These are phyloP conservation scores for Moesziomyces globuligerus DNA, from an alignment of 1,284 basidiomycete genomes.

Conservation along the genomic window DNA sequence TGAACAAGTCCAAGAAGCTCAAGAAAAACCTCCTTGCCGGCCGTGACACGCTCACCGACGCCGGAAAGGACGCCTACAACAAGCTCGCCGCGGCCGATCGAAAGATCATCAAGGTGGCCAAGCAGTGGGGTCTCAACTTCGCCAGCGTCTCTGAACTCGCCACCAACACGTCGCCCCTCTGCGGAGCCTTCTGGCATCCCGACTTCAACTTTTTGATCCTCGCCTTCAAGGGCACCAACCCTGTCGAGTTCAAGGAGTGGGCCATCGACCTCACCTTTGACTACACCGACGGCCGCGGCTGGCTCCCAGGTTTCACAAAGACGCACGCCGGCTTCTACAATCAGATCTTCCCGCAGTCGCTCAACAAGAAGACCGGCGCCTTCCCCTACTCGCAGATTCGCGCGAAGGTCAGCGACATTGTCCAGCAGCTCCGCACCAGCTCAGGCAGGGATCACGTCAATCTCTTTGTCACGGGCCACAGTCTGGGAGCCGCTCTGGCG, in stretches of 20 bases:
- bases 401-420: constrained; percentile 26
- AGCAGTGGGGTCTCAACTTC: constrained; percentile 46
- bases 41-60: constrained; percentile 18
- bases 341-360: constrained; percentile 42
- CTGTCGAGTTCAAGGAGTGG: constrained; percentile 68
- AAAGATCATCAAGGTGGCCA: constrained; percentile 37
- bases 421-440: constrained; percentile 18
- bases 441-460: constrained; percentile 37
- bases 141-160: constrained; percentile 42
- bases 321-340: constrained; percentile 49
- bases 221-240: constrained; percentile 64
- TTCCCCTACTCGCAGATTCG: constrained; percentile 48
- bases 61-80: constrained; percentile 18
- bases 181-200: constrained; percentile 46
- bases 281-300: constrained; percentile 42
- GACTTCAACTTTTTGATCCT: constrained; percentile 46
- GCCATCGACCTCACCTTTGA: constrained; percentile 63
- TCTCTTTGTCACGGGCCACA: constrained; percentile 40
- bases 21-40: constrained; percentile 13
- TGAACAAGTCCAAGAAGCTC: constrained; percentile 7
- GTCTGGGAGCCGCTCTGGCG: constrained; percentile 44
- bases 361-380: constrained; percentile 23
- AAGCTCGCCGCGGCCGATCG: constrained; percentile 24
- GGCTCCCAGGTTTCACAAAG: constrained; percentile 45
- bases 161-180: constrained; percentile 46